A percentile compares a stretch with the other conserved stretches of the same genome.
These are phyloP conservation scores for Tilletiopsis washingtonensis DNA, from an alignment of 1,284 basidiomycete genomes.

Conservation along the genomic window DNA sequence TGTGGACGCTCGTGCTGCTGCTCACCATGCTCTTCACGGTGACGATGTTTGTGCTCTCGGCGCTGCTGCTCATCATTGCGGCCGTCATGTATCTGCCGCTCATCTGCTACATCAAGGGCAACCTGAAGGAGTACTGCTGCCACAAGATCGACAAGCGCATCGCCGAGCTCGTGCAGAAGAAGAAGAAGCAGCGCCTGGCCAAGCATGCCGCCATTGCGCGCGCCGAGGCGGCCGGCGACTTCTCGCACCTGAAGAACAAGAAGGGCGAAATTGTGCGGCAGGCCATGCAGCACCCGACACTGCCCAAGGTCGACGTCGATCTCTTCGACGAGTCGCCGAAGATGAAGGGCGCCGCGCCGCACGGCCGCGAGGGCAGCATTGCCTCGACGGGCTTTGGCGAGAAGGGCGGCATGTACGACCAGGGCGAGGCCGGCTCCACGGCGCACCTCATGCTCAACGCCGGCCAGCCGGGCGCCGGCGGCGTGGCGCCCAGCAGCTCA, in stretches of 20 bases:
- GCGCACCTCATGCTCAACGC: constrained; percentile 29
- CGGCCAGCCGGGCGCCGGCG: constrained; percentile 15
- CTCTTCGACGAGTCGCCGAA: constrained; percentile 61
- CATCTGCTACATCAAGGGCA: constrained; percentile 88
- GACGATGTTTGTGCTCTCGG: constrained; percentile 72
- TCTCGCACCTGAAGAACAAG: constrained; percentile 83
- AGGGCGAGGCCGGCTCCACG: constrained; percentile 21
- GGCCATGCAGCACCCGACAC: constrained; percentile 86
- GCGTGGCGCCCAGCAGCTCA: neutral
- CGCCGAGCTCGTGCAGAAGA: constrained; percentile 81
- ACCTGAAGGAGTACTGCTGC: constrained; percentile 93
- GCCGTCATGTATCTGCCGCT: constrained; percentile 84
- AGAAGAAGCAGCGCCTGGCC: constrained; percentile 74
- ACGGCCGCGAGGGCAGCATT: constrained; percentile 16
- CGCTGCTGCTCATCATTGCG: constrained; percentile 72
- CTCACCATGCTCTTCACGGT: constrained; percentile 86
- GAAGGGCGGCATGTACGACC: constrained; percentile 4
- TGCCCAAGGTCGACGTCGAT: constrained; percentile 81
- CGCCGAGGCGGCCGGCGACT: constrained; percentile 83
- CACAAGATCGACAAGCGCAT: constrained; percentile 98
- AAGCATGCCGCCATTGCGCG: constrained; percentile 74
- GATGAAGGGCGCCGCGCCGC: constrained; percentile 11
- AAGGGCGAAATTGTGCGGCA: constrained; percentile 74
- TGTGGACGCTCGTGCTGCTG: constrained; percentile 73
- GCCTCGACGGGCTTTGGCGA: constrained; percentile 14